Evolutionary conservation across 495 filamentous ascomycete species (phyloP), one percentile per base, ranked within the genome.

Genomic region (Chlorociboria aeruginascens): DNA sequence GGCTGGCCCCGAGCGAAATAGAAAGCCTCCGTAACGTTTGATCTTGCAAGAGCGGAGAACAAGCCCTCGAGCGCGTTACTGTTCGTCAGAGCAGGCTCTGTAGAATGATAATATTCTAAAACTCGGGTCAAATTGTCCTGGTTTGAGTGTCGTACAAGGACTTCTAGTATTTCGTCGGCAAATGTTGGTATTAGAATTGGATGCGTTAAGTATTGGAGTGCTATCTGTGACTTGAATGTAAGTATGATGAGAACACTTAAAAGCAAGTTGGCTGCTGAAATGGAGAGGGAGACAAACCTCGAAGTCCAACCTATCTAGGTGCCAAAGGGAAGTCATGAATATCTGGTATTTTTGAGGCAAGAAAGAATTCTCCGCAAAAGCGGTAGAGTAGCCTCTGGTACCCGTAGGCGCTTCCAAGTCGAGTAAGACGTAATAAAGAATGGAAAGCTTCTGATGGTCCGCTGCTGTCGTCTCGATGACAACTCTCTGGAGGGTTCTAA

Each of bases 321-420:
- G 70, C 84, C 85, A 89, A n/a, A 92, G 64, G 3, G 85, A 85
- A 48, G 81, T 79, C 61, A 89, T 85, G 48, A 85, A 82, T 28
- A 83, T 76, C 53, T 75, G 76, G 58, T 86, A 89, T 50, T 79
- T 82, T 16, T 71, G 63, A 0, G 85, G 83, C 12, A 81, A 62
- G 52, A 79, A 74, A 14, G 76, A 79, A 25, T 62, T 57, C 32
- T 44, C n/a, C n/a, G 32, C 57, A 25, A 60, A 55, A 7, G 67
- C 63, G 3, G 64, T 59, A 2, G 73, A 66, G 17, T 69, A 57
- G 37, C 73, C 69, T 6, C 55, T 62, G n/a, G 63, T 66, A 17
- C 57, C 57, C 20, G 61, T 61, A 7, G 71, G 56, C 35, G 69
- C 67, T 55, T 79, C 79, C 62, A 78, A 73, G 61, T 89, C 84